Evolutionary conservation across 1,139 yeast genomes (phyloP), one percentile per base, ranked within the genome.

Genomic region (Chernovozyma aurita): DNA sequence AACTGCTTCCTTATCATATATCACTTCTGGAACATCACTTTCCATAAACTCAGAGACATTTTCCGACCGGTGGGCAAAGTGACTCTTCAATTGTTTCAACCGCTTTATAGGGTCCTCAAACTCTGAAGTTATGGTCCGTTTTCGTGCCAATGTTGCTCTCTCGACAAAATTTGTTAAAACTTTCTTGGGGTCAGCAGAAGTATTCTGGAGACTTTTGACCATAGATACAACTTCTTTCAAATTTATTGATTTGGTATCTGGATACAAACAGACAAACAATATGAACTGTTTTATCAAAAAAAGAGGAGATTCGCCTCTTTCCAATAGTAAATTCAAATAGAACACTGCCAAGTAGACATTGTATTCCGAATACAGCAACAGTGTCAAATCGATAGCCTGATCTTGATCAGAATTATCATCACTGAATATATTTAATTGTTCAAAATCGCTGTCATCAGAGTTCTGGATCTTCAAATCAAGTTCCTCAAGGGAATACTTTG

Each of bases 361-460:
- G 9, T 21, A 13, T 6, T 34, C 34, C 11, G 26, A 14, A 3
- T 27, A 16, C 36, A 18, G 26, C 32, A 29, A 33, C 42, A 8
- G 31, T 28, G 4, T 31, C 22, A 26, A 26, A 18, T 28, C 12
- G 36, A 21, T 11, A 35, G 14, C 7, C n/a, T n/a, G n/a, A n/a
- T n/a, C n/a, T n/a, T n/a, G n/a, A 28, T 30, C 44, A 50, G 28
- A 29, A 16, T 53, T 60, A 3, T 42, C 35, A 32, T 57, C 63
- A 32, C 53, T 48, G 20, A 49, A 47, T 8, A 43, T 18, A 1
- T 38, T 41, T 11, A 37, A 41, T 15, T 45, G 36, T 30, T 56
- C 61, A 11, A 46, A 43, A 28, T 53, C 63, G 32, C 60, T 65
- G 33, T 58, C 65, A 35, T 66, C 73, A 2, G 72, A 65, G 14